Conservation (phyloP, 2,329 filamentous ascomycete genomes). For the Venturia effusa region DNA sequence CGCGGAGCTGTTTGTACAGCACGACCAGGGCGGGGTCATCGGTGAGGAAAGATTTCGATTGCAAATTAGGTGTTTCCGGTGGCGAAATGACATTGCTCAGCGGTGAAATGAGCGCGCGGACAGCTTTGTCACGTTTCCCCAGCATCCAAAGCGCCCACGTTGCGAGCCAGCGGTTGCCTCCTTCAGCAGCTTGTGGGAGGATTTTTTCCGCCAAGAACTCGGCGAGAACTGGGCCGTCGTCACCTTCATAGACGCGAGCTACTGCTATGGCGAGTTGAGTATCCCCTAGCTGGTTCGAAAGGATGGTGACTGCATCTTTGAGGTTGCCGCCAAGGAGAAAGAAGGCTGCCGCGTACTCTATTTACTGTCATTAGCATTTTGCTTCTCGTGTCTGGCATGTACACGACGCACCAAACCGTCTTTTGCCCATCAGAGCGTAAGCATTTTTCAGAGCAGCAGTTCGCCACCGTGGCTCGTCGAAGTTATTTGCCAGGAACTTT, state of each 20-base stretch:
- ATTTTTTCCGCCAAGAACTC: constrained; percentile 71
- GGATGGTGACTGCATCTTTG: constrained; percentile 75
- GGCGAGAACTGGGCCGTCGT: constrained; percentile 61
- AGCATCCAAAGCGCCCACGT: constrained; percentile 96
- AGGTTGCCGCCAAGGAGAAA: constrained; percentile 83
- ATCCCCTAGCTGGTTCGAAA: constrained; percentile 78
- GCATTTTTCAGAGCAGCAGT: constrained; percentile 91
- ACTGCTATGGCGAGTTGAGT: constrained; percentile 84
- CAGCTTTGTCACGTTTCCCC: constrained; percentile 68
- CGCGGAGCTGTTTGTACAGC: constrained; percentile 75
- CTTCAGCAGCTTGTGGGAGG: constrained; percentile 61
- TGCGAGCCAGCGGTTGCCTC: constrained; percentile 86
- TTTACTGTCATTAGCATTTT: not conserved
- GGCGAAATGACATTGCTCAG: constrained; percentile 63
- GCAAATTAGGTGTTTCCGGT: constrained; percentile 56
- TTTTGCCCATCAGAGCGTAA: constrained; percentile 84
- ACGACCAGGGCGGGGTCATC: constrained; percentile 86
- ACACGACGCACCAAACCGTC: constrained; percentile 58
- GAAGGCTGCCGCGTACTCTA: constrained; percentile 90
- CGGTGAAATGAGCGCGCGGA: constrained; percentile 71
- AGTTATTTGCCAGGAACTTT: constrained; percentile 79
- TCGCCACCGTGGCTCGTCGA: constrained; percentile 74
- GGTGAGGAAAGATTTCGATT: constrained; percentile 69
- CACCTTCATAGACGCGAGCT: constrained; percentile 77
- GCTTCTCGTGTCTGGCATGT: not conserved